A percentile compares a stretch with the other conserved stretches of the same genome.
phyloP scores from a whole-genome alignment of 2,329 filamentous ascomycete genomes.

The Lecanoromycetidae sp. region DNA sequence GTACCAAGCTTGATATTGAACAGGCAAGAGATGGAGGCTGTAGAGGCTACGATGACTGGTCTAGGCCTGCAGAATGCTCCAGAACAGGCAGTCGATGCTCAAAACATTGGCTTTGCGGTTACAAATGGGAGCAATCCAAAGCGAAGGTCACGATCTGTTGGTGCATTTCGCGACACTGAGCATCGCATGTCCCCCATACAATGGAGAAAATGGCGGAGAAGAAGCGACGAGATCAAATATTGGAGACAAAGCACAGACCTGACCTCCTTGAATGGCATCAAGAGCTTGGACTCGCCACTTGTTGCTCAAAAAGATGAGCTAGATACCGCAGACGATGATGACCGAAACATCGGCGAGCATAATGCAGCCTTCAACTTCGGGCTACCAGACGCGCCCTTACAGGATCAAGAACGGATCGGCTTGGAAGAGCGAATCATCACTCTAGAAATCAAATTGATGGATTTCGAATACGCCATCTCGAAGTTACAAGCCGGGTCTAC shows the following conservation, averaged over 20 bases:
- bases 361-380: conserved; percentile 22
- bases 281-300: conserved; percentile 12
- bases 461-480: conserved; percentile 38
- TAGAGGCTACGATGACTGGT: conserved; percentile 13
- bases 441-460: conserved; percentile 39
- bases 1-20: conserved; percentile 13
- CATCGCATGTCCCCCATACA: conserved; percentile 30
- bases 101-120: conserved; percentile 18
- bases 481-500: conserved; percentile 29
- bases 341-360: neutral
- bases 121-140: conserved; percentile 25
- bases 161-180: conserved; percentile 27
- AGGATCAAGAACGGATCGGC: conserved; percentile 29
- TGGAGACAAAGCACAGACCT: conserved; percentile 27
- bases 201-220: conserved; percentile 28
- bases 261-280: conserved; percentile 18
- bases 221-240: conserved; percentile 29
- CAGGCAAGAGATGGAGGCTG: conserved; percentile 12
- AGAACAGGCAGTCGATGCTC: conserved; percentile 11
- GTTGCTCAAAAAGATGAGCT: conserved; percentile 1
- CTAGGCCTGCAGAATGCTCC: conserved; percentile 8
- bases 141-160: conserved; percentile 35
- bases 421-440: conserved; percentile 38
- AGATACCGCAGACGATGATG: neutral
- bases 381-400: conserved; percentile 30